A percentile compares a stretch with the other conserved stretches of the same genome.
Evolutionary conservation across 441 rosid species (phyloP).

Genomic region (Manihot esculenta): DNA sequence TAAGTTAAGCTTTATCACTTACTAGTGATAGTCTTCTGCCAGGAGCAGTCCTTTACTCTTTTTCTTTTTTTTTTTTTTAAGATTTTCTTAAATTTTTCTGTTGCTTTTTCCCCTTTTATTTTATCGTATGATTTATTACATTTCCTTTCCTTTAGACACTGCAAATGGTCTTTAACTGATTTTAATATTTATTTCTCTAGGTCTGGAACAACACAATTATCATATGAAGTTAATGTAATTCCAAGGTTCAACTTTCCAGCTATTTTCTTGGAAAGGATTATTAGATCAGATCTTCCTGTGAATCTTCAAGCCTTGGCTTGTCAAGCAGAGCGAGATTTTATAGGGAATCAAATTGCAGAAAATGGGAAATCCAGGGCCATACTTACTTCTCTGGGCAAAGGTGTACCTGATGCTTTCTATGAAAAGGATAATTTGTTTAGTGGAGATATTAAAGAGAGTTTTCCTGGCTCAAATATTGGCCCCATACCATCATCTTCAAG

Average conservation of each 20-base stretch:
- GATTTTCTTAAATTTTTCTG: no score
- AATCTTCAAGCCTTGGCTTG: constrained; percentile 88
- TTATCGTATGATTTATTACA: not conserved
- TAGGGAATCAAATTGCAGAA: constrained; percentile 32
- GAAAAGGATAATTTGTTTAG: constrained; percentile 28
- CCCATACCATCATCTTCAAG: constrained; percentile 40
- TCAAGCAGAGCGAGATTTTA: constrained; percentile 64
- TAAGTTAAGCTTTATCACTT: not conserved
- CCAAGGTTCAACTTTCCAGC: constrained; percentile 94
- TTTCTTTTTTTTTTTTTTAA: not conserved
- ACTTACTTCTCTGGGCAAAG: constrained; percentile 33
- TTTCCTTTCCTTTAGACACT: not conserved
- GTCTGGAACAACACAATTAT: constrained; percentile 54
- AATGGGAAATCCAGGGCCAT: constrained; percentile 33
- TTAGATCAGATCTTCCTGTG: constrained; percentile 91
- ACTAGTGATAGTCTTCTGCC: not conserved
- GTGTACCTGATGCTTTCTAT: constrained; percentile 30
- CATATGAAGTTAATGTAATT: constrained; percentile 86
- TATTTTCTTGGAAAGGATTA: constrained; percentile 91
- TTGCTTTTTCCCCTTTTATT: not conserved
- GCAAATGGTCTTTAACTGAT: not conserved
- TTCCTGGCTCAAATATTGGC: constrained; percentile 38
- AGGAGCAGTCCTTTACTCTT: not conserved
- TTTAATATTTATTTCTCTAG: constrained; percentile 47
- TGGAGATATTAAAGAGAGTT: constrained; percentile 35